Evolutionary conservation across 345 rosid genomes (phyloP).

Genomic region (Limnanthes douglasii): DNA sequence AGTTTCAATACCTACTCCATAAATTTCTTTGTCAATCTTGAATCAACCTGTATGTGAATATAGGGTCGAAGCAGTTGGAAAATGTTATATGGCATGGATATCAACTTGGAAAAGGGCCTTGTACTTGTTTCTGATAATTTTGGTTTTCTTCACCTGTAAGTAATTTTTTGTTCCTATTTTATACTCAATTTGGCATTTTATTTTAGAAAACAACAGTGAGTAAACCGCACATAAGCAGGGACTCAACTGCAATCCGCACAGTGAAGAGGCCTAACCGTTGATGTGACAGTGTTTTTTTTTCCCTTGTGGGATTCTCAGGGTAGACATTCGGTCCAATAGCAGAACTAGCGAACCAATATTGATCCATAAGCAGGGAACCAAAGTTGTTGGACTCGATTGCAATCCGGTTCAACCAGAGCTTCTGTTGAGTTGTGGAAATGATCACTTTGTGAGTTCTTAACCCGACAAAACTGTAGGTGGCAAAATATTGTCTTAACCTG

Average conservation of each 20-base stretch:
- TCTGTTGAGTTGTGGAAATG: conserved; percentile 87
- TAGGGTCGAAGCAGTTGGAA: conserved; percentile 75
- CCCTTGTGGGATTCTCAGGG: conserved; percentile 22
- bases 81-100: conserved; percentile 94
- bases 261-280: too few relatives aligned
- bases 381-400: conserved; percentile 93
- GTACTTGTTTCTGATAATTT: conserved; percentile 78
- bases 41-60: conserved; percentile 4
- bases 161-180: conserved; percentile 5
- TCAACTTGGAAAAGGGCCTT: conserved; percentile 62
- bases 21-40: not conserved
- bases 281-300: too few relatives aligned
- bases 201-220: too few relatives aligned
- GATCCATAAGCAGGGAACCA: conserved; percentile 86
- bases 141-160: conserved; percentile 77
- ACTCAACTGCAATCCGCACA: too few relatives aligned
- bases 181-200: too few relatives aligned
- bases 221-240: too few relatives aligned
- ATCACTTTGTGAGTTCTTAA: conserved; percentile 77
- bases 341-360: conserved; percentile 37
- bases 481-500: too few relatives aligned
- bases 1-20: not conserved
- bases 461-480: too few relatives aligned
- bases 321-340: conserved; percentile 63
- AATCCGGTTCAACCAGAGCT: conserved; percentile 89